These are phyloP conservation scores for Rhamnella rubrinervis DNA, from an alignment of 331 rosid genomes.

Conservation along the genomic window DNA sequence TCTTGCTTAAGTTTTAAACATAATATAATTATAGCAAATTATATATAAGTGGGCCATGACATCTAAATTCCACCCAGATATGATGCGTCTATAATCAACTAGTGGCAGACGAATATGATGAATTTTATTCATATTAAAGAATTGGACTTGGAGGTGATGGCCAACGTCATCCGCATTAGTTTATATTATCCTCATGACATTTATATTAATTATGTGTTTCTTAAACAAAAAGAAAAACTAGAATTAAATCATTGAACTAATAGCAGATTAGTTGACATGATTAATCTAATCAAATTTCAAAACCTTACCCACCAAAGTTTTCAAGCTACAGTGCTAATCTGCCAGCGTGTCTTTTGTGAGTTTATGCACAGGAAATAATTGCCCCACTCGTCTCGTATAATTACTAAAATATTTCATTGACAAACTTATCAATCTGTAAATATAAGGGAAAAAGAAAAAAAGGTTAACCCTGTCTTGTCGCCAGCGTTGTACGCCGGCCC, in stretches of 20 bases:
- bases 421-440: neutral
- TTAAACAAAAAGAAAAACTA: neutral
- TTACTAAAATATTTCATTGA: neutral
- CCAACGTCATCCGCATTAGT: conserved; percentile 3
- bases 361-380: neutral
- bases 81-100: neutral
- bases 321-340: neutral
- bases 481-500: conserved; percentile 6
- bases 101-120: neutral
- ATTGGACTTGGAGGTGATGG: conserved; percentile 2
- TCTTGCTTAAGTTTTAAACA: neutral
- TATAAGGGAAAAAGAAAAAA: neutral
- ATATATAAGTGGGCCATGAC: conserved; percentile 6
- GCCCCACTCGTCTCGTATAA: neutral
- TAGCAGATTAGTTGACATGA: conserved; percentile 15
- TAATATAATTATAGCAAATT: neutral
- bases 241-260: neutral
- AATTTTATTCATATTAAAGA: neutral
- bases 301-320: neutral
- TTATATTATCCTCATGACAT: conserved; percentile 9
- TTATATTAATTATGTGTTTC: neutral
- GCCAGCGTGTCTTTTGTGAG: conserved; percentile 5
- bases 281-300: conserved; percentile 12
- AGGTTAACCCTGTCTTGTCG: neutral
- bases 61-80: conserved; percentile 5